Base-by-base conservation (phyloP, 148 eudicot species). In the Camellia sinensis region DNA sequence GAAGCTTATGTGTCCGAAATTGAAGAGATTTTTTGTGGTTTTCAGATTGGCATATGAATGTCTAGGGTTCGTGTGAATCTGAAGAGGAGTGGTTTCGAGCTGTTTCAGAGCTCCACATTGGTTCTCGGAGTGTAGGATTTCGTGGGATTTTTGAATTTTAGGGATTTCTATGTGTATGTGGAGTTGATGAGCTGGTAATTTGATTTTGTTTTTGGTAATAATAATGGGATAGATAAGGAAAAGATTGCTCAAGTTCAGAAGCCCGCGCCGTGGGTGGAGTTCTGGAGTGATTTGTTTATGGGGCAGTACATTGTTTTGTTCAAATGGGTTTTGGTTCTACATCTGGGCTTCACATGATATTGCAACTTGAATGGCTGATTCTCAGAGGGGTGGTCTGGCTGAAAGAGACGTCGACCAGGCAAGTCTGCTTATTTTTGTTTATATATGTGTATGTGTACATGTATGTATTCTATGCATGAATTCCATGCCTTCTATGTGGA, bases 321-420 rank as follows among this genome's bases (percentile, higher is more conserved):
- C 90, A 86, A 82, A 91, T 90, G 95, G 91, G 86, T 89, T 81
- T 83, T 72, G 78, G 79, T 82, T 80, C 81, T 52, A 82, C 75
- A 66, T 37, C 67, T 71, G 78, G 73, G 65, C 74, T 82, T 60
- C 65, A 62, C 73, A 63, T 82, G 83, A 71, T 77, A 79, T 86
- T 85, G 80, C 87, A 84, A 85, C 82, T 80, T 92, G 90, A 87
- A 92, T 92, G 95, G 93, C 87, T 87, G 93, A 90, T 86, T 75
- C 83, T 71, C 85, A 80, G 76, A 89, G 84, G 86, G 46, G 48
- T 85, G 71, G 88, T 81, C 79, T 83, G 46, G 87, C 48, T 0
- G 93, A 90, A 48, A 86, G 95, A 83, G 93, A 92, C 86, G 80
- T 86, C 71, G 95, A 89, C 60, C 95, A 92, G 93, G 95, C 89